A percentile compares a stretch with the other conserved stretches of the same genome.
Conservation (phyloP, 2,329 filamentous ascomycete species). For the Coniochaeta prunicola region DNA sequence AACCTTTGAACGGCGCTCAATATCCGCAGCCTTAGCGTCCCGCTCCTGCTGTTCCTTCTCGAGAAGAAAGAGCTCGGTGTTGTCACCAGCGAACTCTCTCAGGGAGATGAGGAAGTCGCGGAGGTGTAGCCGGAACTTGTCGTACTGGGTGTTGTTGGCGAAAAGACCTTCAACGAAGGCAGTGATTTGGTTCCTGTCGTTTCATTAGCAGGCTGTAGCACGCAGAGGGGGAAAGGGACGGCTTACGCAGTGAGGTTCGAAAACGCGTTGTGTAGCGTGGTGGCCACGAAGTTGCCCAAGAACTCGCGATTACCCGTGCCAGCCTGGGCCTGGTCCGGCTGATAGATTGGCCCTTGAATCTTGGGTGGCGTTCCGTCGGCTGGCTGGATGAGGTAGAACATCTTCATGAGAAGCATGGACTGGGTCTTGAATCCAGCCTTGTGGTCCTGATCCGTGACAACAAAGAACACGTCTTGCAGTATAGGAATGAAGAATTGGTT, state of each 20-base stretch:
- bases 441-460: constrained; percentile 94
- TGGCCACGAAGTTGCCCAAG: constrained; percentile 78
- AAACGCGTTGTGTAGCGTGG: constrained; percentile 82
- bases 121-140: constrained; percentile 91
- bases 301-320: constrained; percentile 91
- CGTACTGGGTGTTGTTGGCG: constrained; percentile 77
- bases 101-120: constrained; percentile 96
- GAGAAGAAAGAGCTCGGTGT: constrained; percentile 85
- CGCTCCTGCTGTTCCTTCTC: constrained; percentile 90
- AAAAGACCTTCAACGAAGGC: constrained; percentile 88
- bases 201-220: constrained; percentile 25
- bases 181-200: constrained; percentile 69
- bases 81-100: constrained; percentile 95
- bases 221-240: background rate
- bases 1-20: constrained; percentile 88
- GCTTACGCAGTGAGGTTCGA: constrained; percentile 82
- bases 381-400: constrained; percentile 91
- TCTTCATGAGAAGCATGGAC: constrained; percentile 83
- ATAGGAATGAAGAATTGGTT: constrained; percentile 95
- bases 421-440: constrained; percentile 99
- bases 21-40: constrained; percentile 79
- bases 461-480: constrained; percentile 96
- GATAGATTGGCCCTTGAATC: constrained; percentile 88
- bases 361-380: constrained; percentile 65
- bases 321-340: constrained; percentile 68